Base-by-base conservation (phyloP, 139 green algal species). In the Coccomyxa sp. region DNA sequence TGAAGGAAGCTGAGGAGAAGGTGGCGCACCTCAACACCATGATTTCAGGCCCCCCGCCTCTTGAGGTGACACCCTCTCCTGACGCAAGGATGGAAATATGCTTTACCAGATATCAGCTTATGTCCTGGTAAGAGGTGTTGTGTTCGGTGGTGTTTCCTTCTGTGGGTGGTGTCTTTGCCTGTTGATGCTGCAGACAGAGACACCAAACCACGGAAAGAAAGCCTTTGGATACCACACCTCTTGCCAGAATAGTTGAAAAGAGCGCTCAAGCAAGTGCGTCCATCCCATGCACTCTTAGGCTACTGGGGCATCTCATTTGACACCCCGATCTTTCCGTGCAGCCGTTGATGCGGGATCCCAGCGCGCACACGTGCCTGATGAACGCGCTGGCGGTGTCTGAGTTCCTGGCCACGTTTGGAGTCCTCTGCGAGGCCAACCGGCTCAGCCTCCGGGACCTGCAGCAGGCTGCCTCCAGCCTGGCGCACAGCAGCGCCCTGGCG, bases 331-430 rank as follows among this genome's bases (percentile, higher is more conserved):
- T n/a, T n/a, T n/a, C n/a, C n/a, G n/a, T n/a, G n/a, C 78, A 82
- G 70, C 33, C 39, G 3, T 5, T 68, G 31, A 39, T 78, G 10
- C 16, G 38, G 31, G 74, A 76, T 33, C n/a, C 50, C 6, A 44
- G 29, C 14, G 39, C 55, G 39, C 76, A 74, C 73, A 70, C 73
- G 14, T 34, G 71, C 6, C 78, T 88, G 36, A 55, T 39, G 33
- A 79, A 89, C 54, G 82, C 82, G 39, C 68, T 85, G 33, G 68
- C 78, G 12, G 74, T 86, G 2, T 81, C 85, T 18, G 87, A 91
- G 55, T 91, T 91, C 54, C 55, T 91, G 27, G 33, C 41, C 27
- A 58, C 85, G 24, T 91, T 88, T 58, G 85, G 82, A 18, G 75
- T 44, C 33, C 39, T 82, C 0, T 88, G 83, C 75, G 82, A 87